Base-by-base conservation (phyloP, 2,329 filamentous ascomycete species). In the Colletotrichum sp. region DNA sequence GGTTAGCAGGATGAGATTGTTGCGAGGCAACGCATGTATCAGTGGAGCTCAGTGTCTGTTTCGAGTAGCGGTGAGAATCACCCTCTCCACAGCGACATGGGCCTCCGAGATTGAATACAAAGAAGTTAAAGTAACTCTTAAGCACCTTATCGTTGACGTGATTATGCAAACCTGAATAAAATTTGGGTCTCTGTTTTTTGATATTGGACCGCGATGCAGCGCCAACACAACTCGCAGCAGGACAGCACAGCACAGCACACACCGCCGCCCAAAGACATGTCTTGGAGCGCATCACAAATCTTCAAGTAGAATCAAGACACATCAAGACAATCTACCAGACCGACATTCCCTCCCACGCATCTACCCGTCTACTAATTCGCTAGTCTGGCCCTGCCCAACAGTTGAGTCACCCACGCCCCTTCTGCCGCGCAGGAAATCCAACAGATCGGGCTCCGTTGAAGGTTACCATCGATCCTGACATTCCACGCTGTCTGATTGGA, bases 41-140 rank as follows among this genome's bases (percentile, higher is more conserved):
- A 59, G 73, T 73, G 73, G 73, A 75, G 73, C 70, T 52, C 32
- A 39, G 57, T 39, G 65, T 75, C 43, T 43, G 59, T 36, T 59
- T 55, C 60, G 70, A 73, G 70, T 73, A 64, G 73, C 73, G 73
- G 73, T 75, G 73, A 75, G 73, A 64, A 32, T 52, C 59, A 21
- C 69, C 24, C 68, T 39, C 70, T 69, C 73, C 64, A 72, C 73
- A 55, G n/a, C 43, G 39, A 63, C 64, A 59, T 48, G 70, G 64
- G 64, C 70, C 64, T 36, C 28, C 69, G 32, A 75, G 70, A 75
- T 68, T 73, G 73, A 75, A 75, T 75, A 73, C 73, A 75, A 75
- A 73, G 13, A 63, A 65, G 70, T 75, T 30, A 68, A 75, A 75
- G 18, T 72, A 59, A 12, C 28, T 63, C 13, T 32, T 14, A 7